These are phyloP conservation scores for Posidonia oceanica DNA, from an alignment of 116 monocot genomes.

Conservation along the genomic window DNA sequence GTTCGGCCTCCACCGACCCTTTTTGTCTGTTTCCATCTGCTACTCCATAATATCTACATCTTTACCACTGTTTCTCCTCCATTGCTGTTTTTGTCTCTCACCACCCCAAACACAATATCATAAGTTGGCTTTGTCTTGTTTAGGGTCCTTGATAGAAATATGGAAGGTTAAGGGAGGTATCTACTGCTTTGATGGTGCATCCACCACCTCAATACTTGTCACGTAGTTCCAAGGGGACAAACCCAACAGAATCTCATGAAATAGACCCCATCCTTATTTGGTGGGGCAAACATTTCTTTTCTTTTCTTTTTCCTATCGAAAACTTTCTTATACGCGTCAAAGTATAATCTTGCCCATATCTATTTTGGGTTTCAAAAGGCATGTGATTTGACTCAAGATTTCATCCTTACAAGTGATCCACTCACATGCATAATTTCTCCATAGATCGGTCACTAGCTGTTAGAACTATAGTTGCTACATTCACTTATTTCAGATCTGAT, in stretches of 20 bases:
- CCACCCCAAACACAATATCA: too few species aligned
- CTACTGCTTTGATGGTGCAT: background rate
- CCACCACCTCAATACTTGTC: background rate
- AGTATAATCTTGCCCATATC: background rate
- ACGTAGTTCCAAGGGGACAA: slow-evolving; percentile 2
- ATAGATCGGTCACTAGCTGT: too few species aligned
- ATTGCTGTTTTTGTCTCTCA: too few species aligned
- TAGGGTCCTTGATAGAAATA: background rate
- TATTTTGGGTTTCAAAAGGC: background rate
- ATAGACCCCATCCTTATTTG: background rate
- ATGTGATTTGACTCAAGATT: background rate
- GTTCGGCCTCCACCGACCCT: too few species aligned
- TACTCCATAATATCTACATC: too few species aligned
- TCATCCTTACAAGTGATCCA: too few species aligned
- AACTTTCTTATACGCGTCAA: background rate
- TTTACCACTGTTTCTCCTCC: too few species aligned
- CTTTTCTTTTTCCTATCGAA: too few species aligned
- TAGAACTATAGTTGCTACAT: too few species aligned
- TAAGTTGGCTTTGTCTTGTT: background rate
- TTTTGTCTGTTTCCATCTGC: too few species aligned
- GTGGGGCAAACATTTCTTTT: background rate
- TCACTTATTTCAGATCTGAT: too few species aligned
- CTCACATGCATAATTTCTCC: too few species aligned
- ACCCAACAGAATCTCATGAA: slow-evolving; percentile 4
- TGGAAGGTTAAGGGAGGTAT: background rate